Percentiles rank a stretch among this genome's conserved stretches.
phyloP scores from a whole-genome alignment of 2,329 filamentous ascomycete species.

The Claviceps maximensis region DNA sequence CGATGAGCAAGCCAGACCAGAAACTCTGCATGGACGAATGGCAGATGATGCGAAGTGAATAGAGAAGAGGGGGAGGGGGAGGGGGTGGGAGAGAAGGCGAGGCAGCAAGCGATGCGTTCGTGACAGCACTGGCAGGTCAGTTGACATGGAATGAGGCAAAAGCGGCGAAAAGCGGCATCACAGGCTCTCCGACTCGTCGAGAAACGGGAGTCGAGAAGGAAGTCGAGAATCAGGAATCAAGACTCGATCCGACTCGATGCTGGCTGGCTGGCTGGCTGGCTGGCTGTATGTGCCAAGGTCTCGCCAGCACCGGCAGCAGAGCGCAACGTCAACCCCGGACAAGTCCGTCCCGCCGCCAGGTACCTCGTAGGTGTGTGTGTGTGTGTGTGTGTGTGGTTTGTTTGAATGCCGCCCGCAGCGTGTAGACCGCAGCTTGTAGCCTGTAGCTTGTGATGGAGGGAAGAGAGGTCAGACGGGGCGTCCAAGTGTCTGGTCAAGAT shows the following conservation, averaged over 20 bases:
- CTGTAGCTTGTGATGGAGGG: no score
- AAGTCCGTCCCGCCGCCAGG: not conserved
- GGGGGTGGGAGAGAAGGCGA: not conserved
- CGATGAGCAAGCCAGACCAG: no score
- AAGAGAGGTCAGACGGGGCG: no score
- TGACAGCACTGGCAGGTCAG: slow-evolving; percentile 1
- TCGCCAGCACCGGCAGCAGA: not conserved
- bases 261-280: not conserved
- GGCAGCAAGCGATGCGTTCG: not conserved
- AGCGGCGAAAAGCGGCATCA: not conserved
- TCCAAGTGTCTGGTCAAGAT: no score
- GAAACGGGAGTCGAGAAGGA: no score
- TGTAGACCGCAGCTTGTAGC: no score
- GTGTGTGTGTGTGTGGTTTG: no score
- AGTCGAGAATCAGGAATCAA: no score
- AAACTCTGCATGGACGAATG: not conserved
- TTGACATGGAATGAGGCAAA: not conserved
- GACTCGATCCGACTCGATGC: not conserved
- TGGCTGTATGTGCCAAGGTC: not conserved
- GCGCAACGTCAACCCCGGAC: not conserved
- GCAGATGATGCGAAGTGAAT: not conserved
- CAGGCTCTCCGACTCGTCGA: no score
- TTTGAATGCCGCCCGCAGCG: no score
- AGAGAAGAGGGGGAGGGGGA: not conserved
- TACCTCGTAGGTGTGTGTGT: no score